Evolutionary conservation across 805 yeast species (phyloP), one percentile per base, ranked within the genome.

Genomic region (Candida sithepensis): DNA sequence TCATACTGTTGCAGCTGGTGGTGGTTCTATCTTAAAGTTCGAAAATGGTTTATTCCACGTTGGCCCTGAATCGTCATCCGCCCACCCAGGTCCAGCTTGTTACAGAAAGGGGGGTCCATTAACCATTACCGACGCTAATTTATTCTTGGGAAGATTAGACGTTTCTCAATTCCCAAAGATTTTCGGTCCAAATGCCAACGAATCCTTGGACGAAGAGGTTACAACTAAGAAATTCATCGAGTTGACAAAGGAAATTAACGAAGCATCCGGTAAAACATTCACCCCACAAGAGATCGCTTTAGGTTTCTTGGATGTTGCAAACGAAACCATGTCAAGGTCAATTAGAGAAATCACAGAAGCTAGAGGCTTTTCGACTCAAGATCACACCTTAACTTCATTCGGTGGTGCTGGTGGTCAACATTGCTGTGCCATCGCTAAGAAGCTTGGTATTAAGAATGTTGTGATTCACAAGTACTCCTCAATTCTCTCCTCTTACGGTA

Each of bases 341-440:
- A 73, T 74, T 44, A 66, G 78, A 50, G 72, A 66, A 40, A 56
- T 74, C 44, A 74, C 79, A 0, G 79, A 74, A 51, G 67, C 74
- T 16, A 70, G 69, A 54, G 79, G 79, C 30, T 70, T 63, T 48
- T 71, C 66, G 49, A 69, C 70, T 16, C 53, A 71, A 42, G 69
- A 70, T 39, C 78, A 74, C 53, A 67, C 66, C 23, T 59, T 74
- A 46, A 76, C 75, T 4, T 68, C 75, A 2, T 74, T 74, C 55
- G 79, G 79, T 46, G 79, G 78, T 46, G 75, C 78, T 41, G 79
- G 78, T 50, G 76, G 77, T 26, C 79, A 74, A 56, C 72, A 72
- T 54, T 70, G 75, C 28, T 64, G 65, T n/a, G 65, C 73, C 3
- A 64, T 74, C 43, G 76, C 77, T 7, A 62, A 63, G 51, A 66